Conservation (phyloP, 768 basidiomycete genomes). For the Boletus pseudo-olivaceus region DNA sequence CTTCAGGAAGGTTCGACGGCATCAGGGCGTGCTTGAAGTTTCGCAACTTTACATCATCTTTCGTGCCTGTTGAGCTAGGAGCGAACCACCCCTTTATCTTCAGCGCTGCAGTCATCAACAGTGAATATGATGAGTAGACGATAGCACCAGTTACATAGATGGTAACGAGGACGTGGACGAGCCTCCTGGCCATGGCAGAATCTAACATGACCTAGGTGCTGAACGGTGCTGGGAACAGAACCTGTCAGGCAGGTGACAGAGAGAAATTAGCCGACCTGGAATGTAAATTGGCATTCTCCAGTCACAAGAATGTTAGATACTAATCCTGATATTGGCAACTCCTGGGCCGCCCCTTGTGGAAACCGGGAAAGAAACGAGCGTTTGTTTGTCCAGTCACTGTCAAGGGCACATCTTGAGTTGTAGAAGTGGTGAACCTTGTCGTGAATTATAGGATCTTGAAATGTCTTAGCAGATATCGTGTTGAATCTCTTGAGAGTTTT, state of each 20-base stretch:
- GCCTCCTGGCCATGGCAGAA: slow-evolving; percentile 6
- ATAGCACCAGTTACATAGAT: slow-evolving; percentile 29
- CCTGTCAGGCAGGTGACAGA: neutral
- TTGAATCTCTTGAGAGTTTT: neutral
- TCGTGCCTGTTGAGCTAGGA: neutral
- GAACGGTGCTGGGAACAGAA: neutral
- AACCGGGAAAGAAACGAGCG: neutral
- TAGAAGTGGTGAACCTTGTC: neutral
- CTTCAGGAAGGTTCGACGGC: slow-evolving; percentile 8
- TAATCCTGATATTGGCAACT: neutral
- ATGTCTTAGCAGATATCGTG: neutral
- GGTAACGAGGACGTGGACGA: slow-evolving; percentile 12
- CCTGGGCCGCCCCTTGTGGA: neutral
- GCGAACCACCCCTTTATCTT: slow-evolving; percentile 6
- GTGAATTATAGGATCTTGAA: neutral
- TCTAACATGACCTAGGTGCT: slow-evolving; percentile 2
- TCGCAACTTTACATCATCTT: neutral
- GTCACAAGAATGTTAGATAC: neutral
- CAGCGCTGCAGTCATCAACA: slow-evolving; percentile 13
- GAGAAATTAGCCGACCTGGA: neutral
- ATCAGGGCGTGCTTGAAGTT: neutral
- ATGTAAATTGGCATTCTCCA: slow-evolving; percentile 16
- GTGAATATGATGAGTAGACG: slow-evolving; percentile 29
- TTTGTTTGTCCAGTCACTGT: too few relatives aligned
- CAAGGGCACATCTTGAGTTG: neutral